phyloP scores from a whole-genome alignment of 192 early-diverging fungal species.

The Coemansia sp. region DNA sequence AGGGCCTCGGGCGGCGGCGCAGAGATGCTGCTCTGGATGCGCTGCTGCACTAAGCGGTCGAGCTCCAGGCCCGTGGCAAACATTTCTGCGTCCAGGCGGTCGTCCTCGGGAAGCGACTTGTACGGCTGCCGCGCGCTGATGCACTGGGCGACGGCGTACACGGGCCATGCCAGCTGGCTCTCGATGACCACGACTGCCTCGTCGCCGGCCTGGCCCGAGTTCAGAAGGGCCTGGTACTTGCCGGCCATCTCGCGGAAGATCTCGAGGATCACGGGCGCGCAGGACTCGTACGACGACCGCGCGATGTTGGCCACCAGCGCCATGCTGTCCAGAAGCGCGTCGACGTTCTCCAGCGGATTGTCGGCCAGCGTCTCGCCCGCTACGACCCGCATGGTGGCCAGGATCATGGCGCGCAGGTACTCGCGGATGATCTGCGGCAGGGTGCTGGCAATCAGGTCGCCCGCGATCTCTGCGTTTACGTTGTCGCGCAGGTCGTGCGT shows the following conservation, averaged over 20 bases:
- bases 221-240: slow-evolving; percentile 58
- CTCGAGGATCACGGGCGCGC: slow-evolving; percentile 52
- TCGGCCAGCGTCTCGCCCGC: slow-evolving; percentile 29
- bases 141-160: slow-evolving; percentile 69
- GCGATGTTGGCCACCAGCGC: slow-evolving; percentile 67
- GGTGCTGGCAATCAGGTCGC: slow-evolving; percentile 35
- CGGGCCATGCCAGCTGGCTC: slow-evolving; percentile 73
- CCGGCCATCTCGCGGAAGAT: slow-evolving; percentile 60
- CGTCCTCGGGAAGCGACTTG: slow-evolving; percentile 74
- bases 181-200: slow-evolving; percentile 54
- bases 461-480: slow-evolving; percentile 21
- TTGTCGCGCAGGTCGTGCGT: slow-evolving; percentile 50
- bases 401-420: slow-evolving; percentile 51
- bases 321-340: slow-evolving; percentile 63
- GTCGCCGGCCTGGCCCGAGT: slow-evolving; percentile 37
- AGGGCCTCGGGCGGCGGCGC: slow-evolving; percentile 60
- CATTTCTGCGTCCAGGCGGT: slow-evolving; percentile 73
- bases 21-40: slow-evolving; percentile 54
- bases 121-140: slow-evolving; percentile 72
- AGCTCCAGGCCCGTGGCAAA: slow-evolving; percentile 66
- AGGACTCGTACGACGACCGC: slow-evolving; percentile 64
- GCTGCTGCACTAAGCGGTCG: slow-evolving; percentile 64
- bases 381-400: slow-evolving; percentile 26
- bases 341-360: slow-evolving; percentile 47
- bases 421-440: slow-evolving; percentile 52